Base-by-base conservation (phyloP, 208 protist genomes). In the Leishmania turanica region DNA sequence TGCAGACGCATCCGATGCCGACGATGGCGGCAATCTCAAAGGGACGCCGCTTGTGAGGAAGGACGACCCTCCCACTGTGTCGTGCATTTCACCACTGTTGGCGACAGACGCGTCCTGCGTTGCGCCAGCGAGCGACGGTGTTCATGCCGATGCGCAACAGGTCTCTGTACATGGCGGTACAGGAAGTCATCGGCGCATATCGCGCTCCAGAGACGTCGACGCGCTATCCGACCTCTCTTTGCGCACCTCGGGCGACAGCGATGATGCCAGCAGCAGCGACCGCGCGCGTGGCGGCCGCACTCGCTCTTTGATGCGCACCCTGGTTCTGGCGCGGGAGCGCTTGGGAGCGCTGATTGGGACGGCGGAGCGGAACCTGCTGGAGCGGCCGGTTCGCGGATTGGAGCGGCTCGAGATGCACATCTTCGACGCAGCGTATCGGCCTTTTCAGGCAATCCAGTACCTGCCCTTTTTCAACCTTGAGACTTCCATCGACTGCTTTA, bases 381-480 rank as follows among this genome's bases (percentile, higher is more conserved):
- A 82, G 62, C 68, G 85, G 65, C 93, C 93, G 42, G 82, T 85
- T 53, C 77, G 89, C 13, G 81, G 86, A 7, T 71, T 94, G 45
- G 88, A 91, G 69, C 81, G 83, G 4, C 47, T 88, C 21, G 91
- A 97, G 84, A 88, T 77, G 42, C 72, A 85, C 21, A 42, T 95
- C 54, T 77, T 95, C 7, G 88, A 97, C 60, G 87, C 88, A 17
- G 89, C 84, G 40, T 86, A 87, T 56, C 83, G 89, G 27, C 84
- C 86, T 17, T 94, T 96, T 75, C 86, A 91, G 51, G 53, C 81
- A 3, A 58, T 80, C n/a, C 78, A 88, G 47, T 96, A 95, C 81
- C 79, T 95, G 47, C 93, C 93, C 8, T 96, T 97, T 78, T 97
- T 97, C 81, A 97, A 95, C 76, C 82, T 97, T 2, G 94, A 98